A percentile compares a stretch with the other conserved stretches of the same genome.
Conservation (phyloP, 2,329 filamentous ascomycete genomes). For the Paecilomyces fulvus region DNA sequence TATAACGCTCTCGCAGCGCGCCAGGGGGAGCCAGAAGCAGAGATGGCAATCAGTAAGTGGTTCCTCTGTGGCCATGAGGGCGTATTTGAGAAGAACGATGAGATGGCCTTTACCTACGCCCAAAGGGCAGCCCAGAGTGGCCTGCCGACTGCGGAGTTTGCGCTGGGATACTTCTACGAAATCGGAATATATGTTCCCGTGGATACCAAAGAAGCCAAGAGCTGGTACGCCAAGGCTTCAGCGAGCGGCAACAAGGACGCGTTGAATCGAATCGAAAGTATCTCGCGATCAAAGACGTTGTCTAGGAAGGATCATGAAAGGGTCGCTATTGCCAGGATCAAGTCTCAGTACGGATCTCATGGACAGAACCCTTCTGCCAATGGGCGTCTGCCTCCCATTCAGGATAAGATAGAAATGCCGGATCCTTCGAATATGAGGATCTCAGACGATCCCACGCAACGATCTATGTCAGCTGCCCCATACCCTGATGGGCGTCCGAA, state of each 20-base stretch:
- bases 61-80: constrained; percentile 93
- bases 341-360: constrained; percentile 65
- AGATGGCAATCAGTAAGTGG: constrained; percentile 96
- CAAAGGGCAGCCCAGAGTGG: constrained; percentile 74
- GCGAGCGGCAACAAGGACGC: constrained; percentile 91
- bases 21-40: constrained; percentile 87
- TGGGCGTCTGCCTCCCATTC: constrained; percentile 9
- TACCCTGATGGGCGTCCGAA: constrained; percentile 32
- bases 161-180: constrained; percentile 94
- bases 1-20: constrained; percentile 90
- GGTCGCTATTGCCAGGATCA: constrained; percentile 80
- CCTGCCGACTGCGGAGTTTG: constrained; percentile 86
- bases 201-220: constrained; percentile 70
- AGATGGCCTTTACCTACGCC: constrained; percentile 84
- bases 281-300: constrained; percentile 72
- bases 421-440: constrained; percentile 38
- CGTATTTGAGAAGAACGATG: constrained; percentile 90
- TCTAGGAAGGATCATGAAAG: constrained; percentile 91
- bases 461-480: constrained; percentile 29
- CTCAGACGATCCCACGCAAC: constrained; percentile 17
- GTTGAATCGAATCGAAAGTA: constrained; percentile 67
- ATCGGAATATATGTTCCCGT: constrained; percentile 89
- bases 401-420: constrained; percentile 40
- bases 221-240: constrained; percentile 85
- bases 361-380: constrained; percentile 13